These are phyloP conservation scores for Saccharomyces paradoxus DNA, from an alignment of 805 yeast genomes.

Conservation along the genomic window DNA sequence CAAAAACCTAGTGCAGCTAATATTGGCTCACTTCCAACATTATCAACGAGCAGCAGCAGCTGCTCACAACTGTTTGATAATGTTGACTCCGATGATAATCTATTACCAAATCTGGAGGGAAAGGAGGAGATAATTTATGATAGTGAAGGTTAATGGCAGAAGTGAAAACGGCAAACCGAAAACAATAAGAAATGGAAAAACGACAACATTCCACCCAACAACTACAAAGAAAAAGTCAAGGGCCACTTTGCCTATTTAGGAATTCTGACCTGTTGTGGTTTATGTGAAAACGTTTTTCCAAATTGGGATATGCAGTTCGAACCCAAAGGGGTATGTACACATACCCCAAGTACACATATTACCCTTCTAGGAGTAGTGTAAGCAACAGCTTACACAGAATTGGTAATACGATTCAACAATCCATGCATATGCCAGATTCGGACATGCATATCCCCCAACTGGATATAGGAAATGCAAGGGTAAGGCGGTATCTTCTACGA, in stretches of 20 bases:
- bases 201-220: background rate
- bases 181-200: background rate
- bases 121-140: constrained; percentile 12
- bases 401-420: background rate
- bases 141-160: constrained; percentile 11
- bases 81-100: background rate
- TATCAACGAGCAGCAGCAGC: background rate
- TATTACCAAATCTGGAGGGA: background rate
- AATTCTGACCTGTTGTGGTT: background rate
- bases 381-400: background rate
- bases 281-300: background rate
- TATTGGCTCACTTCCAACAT: background rate
- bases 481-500: background rate
- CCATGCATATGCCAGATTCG: background rate
- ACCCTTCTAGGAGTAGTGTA: background rate
- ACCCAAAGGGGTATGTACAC: background rate
- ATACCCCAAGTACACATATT: background rate
- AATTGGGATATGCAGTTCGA: background rate
- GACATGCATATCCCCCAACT: background rate
- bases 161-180: background rate
- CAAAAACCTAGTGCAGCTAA: background rate
- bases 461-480: background rate
- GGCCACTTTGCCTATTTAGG: background rate
- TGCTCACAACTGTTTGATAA: background rate
- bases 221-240: background rate